Evolutionary conservation across 148 eudicot genomes (phyloP).

Genomic region (Vaccinium macrocarpon): DNA sequence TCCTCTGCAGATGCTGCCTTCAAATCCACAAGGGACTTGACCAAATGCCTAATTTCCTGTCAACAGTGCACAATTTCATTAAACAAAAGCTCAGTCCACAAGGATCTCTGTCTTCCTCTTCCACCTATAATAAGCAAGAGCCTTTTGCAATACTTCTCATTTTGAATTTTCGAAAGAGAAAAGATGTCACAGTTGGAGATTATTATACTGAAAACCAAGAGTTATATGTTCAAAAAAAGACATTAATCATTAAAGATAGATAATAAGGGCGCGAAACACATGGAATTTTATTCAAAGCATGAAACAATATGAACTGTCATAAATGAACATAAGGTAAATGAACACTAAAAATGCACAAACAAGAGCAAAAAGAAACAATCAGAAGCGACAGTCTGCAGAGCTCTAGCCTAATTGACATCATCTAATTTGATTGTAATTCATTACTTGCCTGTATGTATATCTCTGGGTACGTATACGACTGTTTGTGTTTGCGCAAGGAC

Average conservation of each 20-base stretch:
- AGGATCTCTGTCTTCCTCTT: neutral
- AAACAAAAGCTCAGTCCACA: neutral
- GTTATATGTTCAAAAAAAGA: neutral
- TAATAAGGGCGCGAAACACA: neutral
- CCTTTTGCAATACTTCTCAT: neutral
- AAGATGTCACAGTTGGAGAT: neutral
- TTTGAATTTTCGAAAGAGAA: neutral
- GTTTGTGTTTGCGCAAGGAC: neutral
- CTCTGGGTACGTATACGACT: neutral
- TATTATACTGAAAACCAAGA: neutral
- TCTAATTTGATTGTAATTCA: neutral
- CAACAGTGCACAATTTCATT: neutral
- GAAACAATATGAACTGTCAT: neutral
- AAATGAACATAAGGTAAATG: neutral
- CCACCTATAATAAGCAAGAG: neutral
- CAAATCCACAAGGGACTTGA: slow-evolving; percentile 58
- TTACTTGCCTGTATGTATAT: neutral
- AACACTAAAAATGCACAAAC: neutral
- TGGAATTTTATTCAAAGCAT: neutral
- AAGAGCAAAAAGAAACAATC: neutral
- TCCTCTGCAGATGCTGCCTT: slow-evolving; percentile 97
- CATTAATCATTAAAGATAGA: neutral
- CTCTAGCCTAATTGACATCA: neutral
- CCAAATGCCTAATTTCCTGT: slow-evolving; percentile 75
- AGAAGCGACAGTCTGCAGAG: neutral